Conservation (phyloP, 371 early-diverging fungal genomes). For the Phascolomyces articulosus region DNA sequence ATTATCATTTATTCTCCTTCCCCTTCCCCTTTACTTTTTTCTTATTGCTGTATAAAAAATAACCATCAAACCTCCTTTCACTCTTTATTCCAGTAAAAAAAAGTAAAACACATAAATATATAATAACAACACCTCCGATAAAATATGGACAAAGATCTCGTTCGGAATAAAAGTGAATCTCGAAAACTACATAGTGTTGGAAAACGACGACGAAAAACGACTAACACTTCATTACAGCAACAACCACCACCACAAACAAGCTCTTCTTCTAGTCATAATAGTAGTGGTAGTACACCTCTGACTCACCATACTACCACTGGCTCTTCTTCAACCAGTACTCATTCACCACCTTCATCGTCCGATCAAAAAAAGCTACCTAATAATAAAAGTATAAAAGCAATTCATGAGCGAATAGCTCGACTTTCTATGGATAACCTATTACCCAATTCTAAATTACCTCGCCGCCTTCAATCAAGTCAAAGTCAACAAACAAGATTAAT, state of each 20-base stretch:
- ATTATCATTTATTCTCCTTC: not conserved
- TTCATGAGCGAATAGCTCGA: constrained; percentile 9
- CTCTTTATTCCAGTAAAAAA: not conserved
- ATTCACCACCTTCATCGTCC: not conserved
- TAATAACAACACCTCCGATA: not conserved
- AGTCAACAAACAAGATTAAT: not conserved
- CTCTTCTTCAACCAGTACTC: not conserved
- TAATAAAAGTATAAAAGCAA: not conserved
- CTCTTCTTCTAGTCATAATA: not conserved
- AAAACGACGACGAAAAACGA: not conserved
- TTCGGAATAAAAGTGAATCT: not conserved
- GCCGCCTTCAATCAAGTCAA: not conserved
- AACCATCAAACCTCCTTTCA: too few species aligned
- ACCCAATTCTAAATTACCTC: not conserved
- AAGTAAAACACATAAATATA: constrained; percentile 1
- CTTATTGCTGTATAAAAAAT: too few species aligned
- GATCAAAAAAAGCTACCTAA: not conserved
- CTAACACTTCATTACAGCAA: not conserved
- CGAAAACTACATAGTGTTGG: not conserved
- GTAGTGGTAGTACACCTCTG: not conserved
- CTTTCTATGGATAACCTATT: not conserved
- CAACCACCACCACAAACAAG: not conserved
- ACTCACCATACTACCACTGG: not conserved
- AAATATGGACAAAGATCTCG: not conserved
- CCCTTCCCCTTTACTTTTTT: not conserved